Conservation (phyloP, 768 basidiomycete genomes). For the Termitomyces sp. region DNA sequence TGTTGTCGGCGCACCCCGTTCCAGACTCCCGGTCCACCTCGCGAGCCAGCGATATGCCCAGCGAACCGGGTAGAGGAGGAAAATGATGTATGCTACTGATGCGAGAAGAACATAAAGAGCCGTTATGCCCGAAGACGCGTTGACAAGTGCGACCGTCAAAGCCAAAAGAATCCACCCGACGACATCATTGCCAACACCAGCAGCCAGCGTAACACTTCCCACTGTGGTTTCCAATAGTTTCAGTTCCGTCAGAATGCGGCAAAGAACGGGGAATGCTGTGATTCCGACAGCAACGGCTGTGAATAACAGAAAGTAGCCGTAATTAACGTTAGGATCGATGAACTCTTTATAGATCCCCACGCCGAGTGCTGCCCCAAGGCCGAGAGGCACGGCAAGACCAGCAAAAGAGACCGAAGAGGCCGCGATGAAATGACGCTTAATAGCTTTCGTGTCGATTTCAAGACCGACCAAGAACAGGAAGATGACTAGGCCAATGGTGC, state of each 20-base stretch:
- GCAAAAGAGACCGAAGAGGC: constrained; percentile 58
- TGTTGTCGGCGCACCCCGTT: constrained; percentile 65
- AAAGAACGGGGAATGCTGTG: constrained; percentile 80
- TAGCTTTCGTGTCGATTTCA: constrained; percentile 72
- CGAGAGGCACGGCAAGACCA: constrained; percentile 76
- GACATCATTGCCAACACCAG: constrained; percentile 76
- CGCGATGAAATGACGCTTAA: constrained; percentile 58
- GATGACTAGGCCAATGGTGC: constrained; percentile 73
- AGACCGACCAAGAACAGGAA: constrained; percentile 84
- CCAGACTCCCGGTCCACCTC: constrained; percentile 64
- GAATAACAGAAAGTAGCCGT: constrained; percentile 86
- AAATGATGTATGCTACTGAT: constrained; percentile 56
- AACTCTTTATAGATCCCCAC: constrained; percentile 75
- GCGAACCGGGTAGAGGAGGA: constrained; percentile 63
- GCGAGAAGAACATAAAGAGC: constrained; percentile 79
- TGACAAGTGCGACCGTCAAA: constrained; percentile 77
- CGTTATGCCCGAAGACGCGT: constrained; percentile 64
- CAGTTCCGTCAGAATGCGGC: constrained; percentile 80
- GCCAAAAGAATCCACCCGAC: constrained; percentile 83
- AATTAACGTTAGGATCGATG: constrained; percentile 51
- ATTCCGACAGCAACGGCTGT: constrained; percentile 79
- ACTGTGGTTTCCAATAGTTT: constrained; percentile 82
- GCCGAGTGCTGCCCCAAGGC: constrained; percentile 70
- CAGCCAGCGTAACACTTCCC: constrained; percentile 76
- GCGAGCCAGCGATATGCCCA: constrained; percentile 66